These are phyloP conservation scores for Hericium coralloides DNA, from an alignment of 768 basidiomycete genomes.

Conservation along the genomic window DNA sequence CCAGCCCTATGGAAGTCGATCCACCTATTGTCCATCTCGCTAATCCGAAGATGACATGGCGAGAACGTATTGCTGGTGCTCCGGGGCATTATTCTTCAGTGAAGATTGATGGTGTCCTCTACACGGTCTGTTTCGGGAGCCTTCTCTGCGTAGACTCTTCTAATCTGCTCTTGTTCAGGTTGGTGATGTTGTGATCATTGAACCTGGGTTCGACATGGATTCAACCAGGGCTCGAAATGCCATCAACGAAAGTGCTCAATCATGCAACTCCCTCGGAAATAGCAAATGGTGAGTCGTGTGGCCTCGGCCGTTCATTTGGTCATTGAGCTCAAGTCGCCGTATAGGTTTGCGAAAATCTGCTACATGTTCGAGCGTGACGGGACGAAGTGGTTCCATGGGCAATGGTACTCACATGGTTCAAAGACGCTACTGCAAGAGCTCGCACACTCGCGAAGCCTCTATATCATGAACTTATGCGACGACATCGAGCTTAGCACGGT, in stretches of 20 bases:
- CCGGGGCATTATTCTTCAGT: constrained; percentile 23
- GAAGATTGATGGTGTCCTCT: constrained; percentile 46
- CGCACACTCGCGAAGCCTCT: constrained; percentile 53
- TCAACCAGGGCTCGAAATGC: constrained; percentile 32
- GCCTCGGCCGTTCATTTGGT: too few species aligned
- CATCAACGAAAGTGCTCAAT: constrained; percentile 30
- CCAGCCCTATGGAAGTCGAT: neutral
- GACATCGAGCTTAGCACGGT: constrained; percentile 47
- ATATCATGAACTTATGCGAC: constrained; percentile 46
- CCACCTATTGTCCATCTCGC: neutral
- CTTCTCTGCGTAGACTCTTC: neutral
- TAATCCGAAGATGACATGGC: constrained; percentile 30
- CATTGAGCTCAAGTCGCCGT: too few species aligned
- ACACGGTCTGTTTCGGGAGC: constrained; percentile 30
- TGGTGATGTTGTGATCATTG: constrained; percentile 57
- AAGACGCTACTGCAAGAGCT: constrained; percentile 61
- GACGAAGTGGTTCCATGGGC: constrained; percentile 54
- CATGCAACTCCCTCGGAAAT: constrained; percentile 48
- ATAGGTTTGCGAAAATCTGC: constrained; percentile 63
- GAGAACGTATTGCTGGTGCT: constrained; percentile 14
- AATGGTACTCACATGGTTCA: constrained; percentile 61
- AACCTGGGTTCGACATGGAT: constrained; percentile 44
- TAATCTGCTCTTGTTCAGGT: constrained; percentile 27
- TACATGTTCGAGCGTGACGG: constrained; percentile 46
- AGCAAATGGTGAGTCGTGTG: constrained; percentile 39